phyloP scores from a whole-genome alignment of 2,329 filamentous ascomycete species.

The Diaporthe sp. region DNA sequence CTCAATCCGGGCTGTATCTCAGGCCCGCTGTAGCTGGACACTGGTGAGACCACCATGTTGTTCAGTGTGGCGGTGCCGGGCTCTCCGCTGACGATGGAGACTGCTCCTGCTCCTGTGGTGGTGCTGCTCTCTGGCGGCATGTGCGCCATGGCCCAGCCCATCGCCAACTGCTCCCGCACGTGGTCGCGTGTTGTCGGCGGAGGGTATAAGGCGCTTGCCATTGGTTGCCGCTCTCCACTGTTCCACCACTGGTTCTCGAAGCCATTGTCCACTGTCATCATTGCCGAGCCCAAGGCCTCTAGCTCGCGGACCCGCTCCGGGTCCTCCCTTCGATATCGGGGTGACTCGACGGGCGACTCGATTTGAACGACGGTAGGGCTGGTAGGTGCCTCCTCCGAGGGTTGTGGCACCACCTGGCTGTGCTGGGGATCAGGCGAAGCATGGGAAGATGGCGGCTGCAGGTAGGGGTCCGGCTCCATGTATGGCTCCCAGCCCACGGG shows the following conservation, averaged over 20 bases:
- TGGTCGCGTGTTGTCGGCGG: constrained; percentile 40
- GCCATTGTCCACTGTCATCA: constrained; percentile 68
- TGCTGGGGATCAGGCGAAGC: constrained; percentile 15
- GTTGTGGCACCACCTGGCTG: neutral
- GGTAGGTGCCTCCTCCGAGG: constrained; percentile 14
- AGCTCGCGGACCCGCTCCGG: constrained; percentile 53
- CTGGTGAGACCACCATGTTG: constrained; percentile 50
- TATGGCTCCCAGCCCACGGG: constrained; percentile 45
- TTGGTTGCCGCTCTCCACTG: constrained; percentile 51
- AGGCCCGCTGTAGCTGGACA: constrained; percentile 46
- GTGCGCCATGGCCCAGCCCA: constrained; percentile 44
- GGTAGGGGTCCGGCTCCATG: constrained; percentile 43
- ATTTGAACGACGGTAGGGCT: constrained; percentile 39
- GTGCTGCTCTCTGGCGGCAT: constrained; percentile 29
- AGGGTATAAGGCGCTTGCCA: constrained; percentile 37
- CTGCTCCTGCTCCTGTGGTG: constrained; percentile 34
- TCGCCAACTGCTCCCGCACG: constrained; percentile 37
- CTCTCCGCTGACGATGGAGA: constrained; percentile 43
- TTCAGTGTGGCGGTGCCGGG: constrained; percentile 28
- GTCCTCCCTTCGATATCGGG: constrained; percentile 42
- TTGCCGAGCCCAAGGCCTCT: constrained; percentile 60
- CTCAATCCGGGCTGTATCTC: constrained; percentile 41
- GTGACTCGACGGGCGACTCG: constrained; percentile 40
- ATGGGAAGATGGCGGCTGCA: constrained; percentile 36
- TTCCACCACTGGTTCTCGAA: constrained; percentile 70